Evolutionary conservation across 345 rosid species (phyloP), one percentile per base, ranked within the genome.

Genomic region (Salix brachista): DNA sequence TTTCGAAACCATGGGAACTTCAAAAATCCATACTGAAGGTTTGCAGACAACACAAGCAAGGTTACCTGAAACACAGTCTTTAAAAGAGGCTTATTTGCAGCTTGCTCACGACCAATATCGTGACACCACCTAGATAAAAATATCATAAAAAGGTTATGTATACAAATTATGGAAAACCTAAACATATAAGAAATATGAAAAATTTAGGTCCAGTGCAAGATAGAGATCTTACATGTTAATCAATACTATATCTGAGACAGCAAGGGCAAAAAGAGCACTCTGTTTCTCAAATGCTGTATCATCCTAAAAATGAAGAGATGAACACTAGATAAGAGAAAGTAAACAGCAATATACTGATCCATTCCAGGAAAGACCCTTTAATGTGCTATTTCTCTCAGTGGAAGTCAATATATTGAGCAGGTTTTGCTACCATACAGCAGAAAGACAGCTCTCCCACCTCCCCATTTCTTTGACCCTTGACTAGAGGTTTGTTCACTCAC

Each of bases 31-130:
- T 62, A 76, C 69, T 79, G 79, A 50, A 30, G 42, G 80, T 74
- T 56, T 30, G 54, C 69, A 65, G 56, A 41, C 73, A 30, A 69
- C 13, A 3, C 65, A 19, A 85, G 32, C 34, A 18, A 67, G 75
- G 41, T 19, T 82, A 96, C 99, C 95, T 96, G 99, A 86, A 96
- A 96, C 36, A 96, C 99, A 75, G 99, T 96, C 88, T 96, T 96
- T 74, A 96, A 77, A 73, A 96, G 97, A 73, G 98, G 99, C 81
- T 96, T 96, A 75, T 96, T 96, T 83, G 99, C 99, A 85, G 99
- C 99, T 92, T 96, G 99, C 85, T 96, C 99, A 26, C 99, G 97
- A 72, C 99, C 99, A 83, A 96, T 96, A 90, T 94, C 99, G 78
- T 96, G 99, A 82, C 99, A 96, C 99, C 99, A 94, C 99, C 99